These are phyloP conservation scores for Conringia planisiliqua DNA, from an alignment of 345 rosid species.

Conservation along the genomic window DNA sequence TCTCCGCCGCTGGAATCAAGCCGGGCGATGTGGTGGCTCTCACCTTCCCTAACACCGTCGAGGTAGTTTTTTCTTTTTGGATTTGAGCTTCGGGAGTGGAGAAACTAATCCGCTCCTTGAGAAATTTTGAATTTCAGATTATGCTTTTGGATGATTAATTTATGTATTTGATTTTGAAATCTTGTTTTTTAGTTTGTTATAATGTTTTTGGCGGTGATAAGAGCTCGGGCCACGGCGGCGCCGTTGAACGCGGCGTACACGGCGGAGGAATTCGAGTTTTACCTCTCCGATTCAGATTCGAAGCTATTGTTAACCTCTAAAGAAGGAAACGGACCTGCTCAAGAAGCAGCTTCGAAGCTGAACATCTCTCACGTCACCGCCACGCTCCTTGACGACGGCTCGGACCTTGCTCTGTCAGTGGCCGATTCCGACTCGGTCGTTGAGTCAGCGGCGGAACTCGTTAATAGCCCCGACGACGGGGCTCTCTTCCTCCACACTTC, in stretches of 20 bases:
- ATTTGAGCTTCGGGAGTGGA: background rate
- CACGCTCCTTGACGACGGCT: slow-evolving; percentile 24
- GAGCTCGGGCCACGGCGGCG: slow-evolving; percentile 62
- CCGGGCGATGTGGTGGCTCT: slow-evolving; percentile 65
- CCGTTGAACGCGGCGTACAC: slow-evolving; percentile 71
- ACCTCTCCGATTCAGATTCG: slow-evolving; percentile 69
- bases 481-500: slow-evolving; percentile 76
- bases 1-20: slow-evolving; percentile 38
- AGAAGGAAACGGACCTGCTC: slow-evolving; percentile 51
- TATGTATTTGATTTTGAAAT: background rate
- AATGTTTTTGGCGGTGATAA: slow-evolving; percentile 44
- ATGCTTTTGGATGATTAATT: background rate
- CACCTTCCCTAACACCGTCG: slow-evolving; percentile 59
- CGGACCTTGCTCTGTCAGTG: slow-evolving; percentile 38
- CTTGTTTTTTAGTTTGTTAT: slow-evolving; percentile 52
- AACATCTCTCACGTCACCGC: slow-evolving; percentile 48
- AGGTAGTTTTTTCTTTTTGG: slow-evolving; percentile 39
- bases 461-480: slow-evolving; percentile 56
- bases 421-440: slow-evolving; percentile 9
- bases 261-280: slow-evolving; percentile 65
- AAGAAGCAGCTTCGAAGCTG: slow-evolving; percentile 61
- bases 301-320: slow-evolving; percentile 48
- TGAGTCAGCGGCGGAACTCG: slow-evolving; percentile 23
- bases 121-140: background rate
- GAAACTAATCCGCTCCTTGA: background rate